These are phyloP conservation scores for Phaeosphaeriaceae sp. DNA, from an alignment of 2,329 filamentous ascomycete genomes.

Conservation along the genomic window DNA sequence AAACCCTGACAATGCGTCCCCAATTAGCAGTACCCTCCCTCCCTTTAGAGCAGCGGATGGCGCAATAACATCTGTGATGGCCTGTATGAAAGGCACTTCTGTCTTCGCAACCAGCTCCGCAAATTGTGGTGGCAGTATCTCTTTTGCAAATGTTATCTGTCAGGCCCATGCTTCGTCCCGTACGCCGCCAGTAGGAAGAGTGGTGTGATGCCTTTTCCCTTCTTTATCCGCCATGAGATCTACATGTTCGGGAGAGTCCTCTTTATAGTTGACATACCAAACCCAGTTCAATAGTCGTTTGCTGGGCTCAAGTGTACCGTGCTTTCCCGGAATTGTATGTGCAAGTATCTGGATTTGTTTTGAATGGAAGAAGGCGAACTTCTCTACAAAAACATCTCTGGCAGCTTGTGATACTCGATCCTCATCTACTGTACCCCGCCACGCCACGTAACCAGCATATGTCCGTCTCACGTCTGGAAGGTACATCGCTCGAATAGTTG, in stretches of 20 bases:
- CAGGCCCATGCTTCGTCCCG: conserved; percentile 45
- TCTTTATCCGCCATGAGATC: conserved; percentile 53
- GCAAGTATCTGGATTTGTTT: conserved; percentile 24
- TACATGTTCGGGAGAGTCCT: conserved; percentile 43
- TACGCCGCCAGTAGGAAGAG: conserved; percentile 51
- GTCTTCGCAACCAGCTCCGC: conserved; percentile 50
- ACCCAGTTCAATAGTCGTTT: conserved; percentile 55
- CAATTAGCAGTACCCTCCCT: conserved; percentile 53
- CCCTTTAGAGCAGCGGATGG: conserved; percentile 43
- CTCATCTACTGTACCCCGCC: conserved; percentile 36
- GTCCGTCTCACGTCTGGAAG: conserved; percentile 22
- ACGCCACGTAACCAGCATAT: conserved; percentile 37
- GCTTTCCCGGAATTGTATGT: conserved; percentile 52
- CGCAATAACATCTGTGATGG: conserved; percentile 51
- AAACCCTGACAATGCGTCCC: conserved; percentile 54
- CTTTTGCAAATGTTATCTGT: conserved; percentile 37
- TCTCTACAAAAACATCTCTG: conserved; percentile 21
- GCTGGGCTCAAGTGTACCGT: conserved; percentile 46
- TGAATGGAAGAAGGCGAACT: conserved; percentile 27
- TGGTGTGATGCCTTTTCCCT: conserved; percentile 49
- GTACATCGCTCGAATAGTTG: conserved; percentile 23
- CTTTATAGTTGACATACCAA: conserved; percentile 52
- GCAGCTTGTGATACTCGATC: conserved; percentile 17
- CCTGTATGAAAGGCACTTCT: conserved; percentile 52
- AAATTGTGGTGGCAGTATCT: conserved; percentile 46